phyloP scores from a whole-genome alignment of 1,284 basidiomycete genomes.

The Melampsora americana region DNA sequence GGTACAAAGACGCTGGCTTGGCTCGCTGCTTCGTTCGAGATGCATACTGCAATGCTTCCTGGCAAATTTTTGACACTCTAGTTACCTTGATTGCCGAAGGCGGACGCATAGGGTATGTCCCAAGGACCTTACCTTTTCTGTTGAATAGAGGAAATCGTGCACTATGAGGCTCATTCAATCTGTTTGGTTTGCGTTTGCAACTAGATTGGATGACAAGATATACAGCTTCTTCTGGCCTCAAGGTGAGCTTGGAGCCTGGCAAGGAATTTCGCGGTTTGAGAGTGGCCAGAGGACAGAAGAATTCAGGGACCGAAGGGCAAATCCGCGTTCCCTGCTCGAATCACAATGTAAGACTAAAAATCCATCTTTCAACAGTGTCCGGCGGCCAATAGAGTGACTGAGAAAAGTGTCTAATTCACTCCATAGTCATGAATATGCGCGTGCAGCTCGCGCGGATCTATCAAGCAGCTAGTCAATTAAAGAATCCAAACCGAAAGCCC shows the following conservation, averaged over 20 bases:
- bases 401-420: no score
- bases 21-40: conserved; percentile 75
- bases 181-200: not conserved
- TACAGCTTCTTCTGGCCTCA: conserved; percentile 81
- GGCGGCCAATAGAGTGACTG: no score
- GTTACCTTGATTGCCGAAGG: conserved; percentile 79
- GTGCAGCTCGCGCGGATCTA: conserved; percentile 30
- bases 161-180: no score
- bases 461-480: conserved; percentile 7
- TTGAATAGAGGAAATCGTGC: not conserved
- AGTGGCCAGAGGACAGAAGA: conserved; percentile 76
- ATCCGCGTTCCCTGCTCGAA: conserved; percentile 60
- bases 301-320: conserved; percentile 75
- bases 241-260: conserved; percentile 67
- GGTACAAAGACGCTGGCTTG: conserved; percentile 70
- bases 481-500: not conserved
- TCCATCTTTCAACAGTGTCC: no score
- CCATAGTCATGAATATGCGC: conserved; percentile 27
- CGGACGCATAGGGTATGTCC: conserved; percentile 71
- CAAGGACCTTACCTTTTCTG: conserved; percentile 27
- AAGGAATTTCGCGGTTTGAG: conserved; percentile 80
- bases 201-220: conserved; percentile 75
- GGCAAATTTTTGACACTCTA: conserved; percentile 78
- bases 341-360: conserved; percentile 35
- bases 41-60: conserved; percentile 76